phyloP scores from a whole-genome alignment of 139 green algal genomes.

The Pleodorina starrii region DNA sequence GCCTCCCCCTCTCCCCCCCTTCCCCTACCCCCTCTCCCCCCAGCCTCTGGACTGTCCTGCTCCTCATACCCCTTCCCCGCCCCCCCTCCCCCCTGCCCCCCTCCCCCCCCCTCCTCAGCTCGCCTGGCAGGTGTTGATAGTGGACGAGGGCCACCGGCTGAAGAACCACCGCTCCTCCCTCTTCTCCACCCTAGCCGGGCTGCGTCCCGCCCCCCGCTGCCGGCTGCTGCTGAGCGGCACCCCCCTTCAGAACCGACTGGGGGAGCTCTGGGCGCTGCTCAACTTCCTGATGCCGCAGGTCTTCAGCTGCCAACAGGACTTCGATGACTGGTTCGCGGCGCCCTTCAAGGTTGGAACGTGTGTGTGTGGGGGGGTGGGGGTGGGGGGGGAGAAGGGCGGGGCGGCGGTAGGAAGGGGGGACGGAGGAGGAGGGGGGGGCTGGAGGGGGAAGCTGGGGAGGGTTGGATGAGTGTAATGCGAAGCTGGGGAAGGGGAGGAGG shows the following conservation, averaged over 20 bases:
- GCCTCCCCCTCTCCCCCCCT: no score
- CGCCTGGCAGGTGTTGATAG: slow-evolving; percentile 78
- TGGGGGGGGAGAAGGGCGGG: no score
- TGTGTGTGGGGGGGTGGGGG: no score
- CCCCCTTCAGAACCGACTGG: slow-evolving; percentile 81
- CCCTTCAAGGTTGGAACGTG: slow-evolving; percentile 64
- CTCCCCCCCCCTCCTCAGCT: slow-evolving; percentile 43
- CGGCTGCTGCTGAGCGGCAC: slow-evolving; percentile 84
- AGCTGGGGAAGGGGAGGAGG: no score
- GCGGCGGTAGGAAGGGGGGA: background rate
- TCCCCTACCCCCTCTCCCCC: no score
- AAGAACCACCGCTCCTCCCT: slow-evolving; percentile 83
- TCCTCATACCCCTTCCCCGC: no score
- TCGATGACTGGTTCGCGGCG: slow-evolving; percentile 78
- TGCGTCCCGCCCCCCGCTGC: slow-evolving; percentile 62
- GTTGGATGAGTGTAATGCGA: no score
- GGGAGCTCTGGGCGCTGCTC: slow-evolving; percentile 75
- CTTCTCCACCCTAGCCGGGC: slow-evolving; percentile 65
- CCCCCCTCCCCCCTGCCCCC: background rate
- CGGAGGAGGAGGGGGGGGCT: no score
- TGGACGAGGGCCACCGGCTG: slow-evolving; percentile 88
- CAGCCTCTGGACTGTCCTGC: no score
- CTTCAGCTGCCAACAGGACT: slow-evolving; percentile 71
- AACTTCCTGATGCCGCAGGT: slow-evolving; percentile 77
- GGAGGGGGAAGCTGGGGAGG: no score